Conservation (phyloP, 805 yeast species). For the Candida awuae region DNA sequence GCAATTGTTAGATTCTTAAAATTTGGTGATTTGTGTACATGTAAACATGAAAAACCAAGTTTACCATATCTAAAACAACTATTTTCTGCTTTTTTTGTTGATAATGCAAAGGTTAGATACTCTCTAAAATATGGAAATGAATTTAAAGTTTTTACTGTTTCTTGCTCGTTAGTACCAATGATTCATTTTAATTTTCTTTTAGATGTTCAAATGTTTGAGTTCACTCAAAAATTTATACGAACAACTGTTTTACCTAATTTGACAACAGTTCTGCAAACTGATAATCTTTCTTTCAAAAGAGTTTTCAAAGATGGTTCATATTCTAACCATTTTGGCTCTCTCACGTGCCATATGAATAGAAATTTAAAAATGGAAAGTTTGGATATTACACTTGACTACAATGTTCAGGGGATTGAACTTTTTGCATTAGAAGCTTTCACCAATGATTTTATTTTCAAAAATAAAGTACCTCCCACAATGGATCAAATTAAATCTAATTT, state of each 20-base stretch:
- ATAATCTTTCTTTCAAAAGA: slow-evolving; percentile 40
- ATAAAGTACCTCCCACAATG: not conserved
- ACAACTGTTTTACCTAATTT: slow-evolving; percentile 49
- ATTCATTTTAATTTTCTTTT: slow-evolving; percentile 46
- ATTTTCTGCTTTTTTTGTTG: slow-evolving; percentile 44
- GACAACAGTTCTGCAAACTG: slow-evolving; percentile 45
- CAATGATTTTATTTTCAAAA: slow-evolving; percentile 22
- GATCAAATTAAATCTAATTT: slow-evolving; percentile 5
- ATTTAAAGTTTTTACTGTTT: slow-evolving; percentile 53
- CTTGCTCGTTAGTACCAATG: slow-evolving; percentile 56
- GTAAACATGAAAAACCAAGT: slow-evolving; percentile 32
- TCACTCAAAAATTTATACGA: slow-evolving; percentile 39
- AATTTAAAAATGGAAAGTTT: slow-evolving; percentile 63
- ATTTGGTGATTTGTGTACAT: slow-evolving; percentile 36
- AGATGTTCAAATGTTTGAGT: slow-evolving; percentile 45
- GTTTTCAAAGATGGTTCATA: slow-evolving; percentile 65
- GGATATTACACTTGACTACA: slow-evolving; percentile 46
- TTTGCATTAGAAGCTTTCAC: slow-evolving; percentile 38
- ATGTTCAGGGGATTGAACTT: slow-evolving; percentile 38
- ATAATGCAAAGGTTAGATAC: slow-evolving; percentile 40
- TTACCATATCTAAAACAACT: slow-evolving; percentile 44
- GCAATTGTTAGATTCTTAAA: slow-evolving; percentile 46
- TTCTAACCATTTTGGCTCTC: slow-evolving; percentile 52
- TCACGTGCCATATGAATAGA: slow-evolving; percentile 55
- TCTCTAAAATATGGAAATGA: slow-evolving; percentile 39